These are phyloP conservation scores for Styphnolobium japonicum DNA, from an alignment of 306 rosid species.

Conservation along the genomic window DNA sequence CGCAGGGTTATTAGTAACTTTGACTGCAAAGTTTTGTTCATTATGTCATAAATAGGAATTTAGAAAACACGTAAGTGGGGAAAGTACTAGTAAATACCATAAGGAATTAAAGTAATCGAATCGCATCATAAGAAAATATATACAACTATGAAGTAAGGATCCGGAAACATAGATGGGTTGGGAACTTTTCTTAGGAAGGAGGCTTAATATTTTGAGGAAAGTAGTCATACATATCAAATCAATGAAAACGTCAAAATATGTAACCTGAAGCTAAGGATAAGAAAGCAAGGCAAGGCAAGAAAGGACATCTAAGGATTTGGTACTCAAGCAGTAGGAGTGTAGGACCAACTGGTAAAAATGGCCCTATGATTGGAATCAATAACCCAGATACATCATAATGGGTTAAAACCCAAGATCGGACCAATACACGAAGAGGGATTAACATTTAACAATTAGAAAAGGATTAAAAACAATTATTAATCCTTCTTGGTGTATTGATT, in stretches of 20 bases:
- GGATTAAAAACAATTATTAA: no score
- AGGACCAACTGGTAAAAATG: neutral
- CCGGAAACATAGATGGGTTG: neutral
- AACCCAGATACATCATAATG: neutral
- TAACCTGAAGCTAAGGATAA: constrained; percentile 2
- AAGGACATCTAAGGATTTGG: neutral
- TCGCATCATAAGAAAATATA: neutral
- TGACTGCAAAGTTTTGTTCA: constrained; percentile 36
- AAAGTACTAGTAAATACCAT: neutral
- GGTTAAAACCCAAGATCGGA: neutral
- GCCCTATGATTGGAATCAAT: neutral
- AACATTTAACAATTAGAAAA: no score
- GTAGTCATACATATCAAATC: neutral
- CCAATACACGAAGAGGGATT: neutral
- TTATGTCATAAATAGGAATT: constrained; percentile 3
- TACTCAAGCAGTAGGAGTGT: neutral
- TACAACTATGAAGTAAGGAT: neutral
- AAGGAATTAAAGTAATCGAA: neutral
- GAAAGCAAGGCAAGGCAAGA: neutral
- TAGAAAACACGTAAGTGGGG: neutral
- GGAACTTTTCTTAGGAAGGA: neutral
- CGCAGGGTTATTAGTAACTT: constrained; percentile 45
- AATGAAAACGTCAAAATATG: constrained; percentile 5
- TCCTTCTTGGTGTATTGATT: no score
- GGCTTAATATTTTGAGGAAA: neutral